Conservation (phyloP, 2,329 filamentous ascomycete species). For the Hypoxylon sp. region DNA sequence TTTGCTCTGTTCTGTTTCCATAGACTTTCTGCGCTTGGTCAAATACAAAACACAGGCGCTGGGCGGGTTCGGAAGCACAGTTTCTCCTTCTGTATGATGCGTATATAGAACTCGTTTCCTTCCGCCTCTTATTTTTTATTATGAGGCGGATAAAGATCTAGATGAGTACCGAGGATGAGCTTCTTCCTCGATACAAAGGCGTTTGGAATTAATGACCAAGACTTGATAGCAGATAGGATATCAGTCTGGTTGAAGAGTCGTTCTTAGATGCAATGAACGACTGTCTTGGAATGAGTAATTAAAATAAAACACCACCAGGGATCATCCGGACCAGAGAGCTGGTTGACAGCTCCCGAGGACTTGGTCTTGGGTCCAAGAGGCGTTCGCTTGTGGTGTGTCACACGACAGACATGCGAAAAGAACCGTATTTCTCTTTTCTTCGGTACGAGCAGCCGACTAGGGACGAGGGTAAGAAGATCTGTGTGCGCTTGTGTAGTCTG, state of each 20-base stretch:
- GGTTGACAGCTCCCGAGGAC: conserved; percentile 40
- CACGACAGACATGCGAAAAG: conserved; percentile 36
- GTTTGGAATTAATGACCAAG: conserved; percentile 2
- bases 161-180: too few relatives aligned
- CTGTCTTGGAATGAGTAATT: conserved; percentile 20
- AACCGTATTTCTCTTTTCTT: conserved; percentile 29
- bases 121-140: conserved; percentile 1
- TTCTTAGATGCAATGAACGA: conserved; percentile 1
- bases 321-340: conserved; percentile 33
- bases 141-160: too few relatives aligned
- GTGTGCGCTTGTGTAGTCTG: conserved; percentile 31
- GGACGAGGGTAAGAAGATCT: conserved; percentile 14
- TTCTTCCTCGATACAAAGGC: too few relatives aligned
- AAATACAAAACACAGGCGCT: conserved; percentile 4
- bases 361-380: conserved; percentile 38
- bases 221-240: conserved; percentile 8
- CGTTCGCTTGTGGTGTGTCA: conserved; percentile 38
- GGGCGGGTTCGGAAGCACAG: conserved; percentile 6
- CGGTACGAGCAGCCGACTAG: conserved; percentile 33
- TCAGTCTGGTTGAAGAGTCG: conserved; percentile 6
- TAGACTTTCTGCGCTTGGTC: background rate
- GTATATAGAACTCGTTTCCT: conserved; percentile 8
- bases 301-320: conserved; percentile 32
- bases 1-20: background rate
- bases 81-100: conserved; percentile 1